Evolutionary conservation across 2,329 filamentous ascomycete genomes (phyloP).

Genomic region (Blastomyces silverae): DNA sequence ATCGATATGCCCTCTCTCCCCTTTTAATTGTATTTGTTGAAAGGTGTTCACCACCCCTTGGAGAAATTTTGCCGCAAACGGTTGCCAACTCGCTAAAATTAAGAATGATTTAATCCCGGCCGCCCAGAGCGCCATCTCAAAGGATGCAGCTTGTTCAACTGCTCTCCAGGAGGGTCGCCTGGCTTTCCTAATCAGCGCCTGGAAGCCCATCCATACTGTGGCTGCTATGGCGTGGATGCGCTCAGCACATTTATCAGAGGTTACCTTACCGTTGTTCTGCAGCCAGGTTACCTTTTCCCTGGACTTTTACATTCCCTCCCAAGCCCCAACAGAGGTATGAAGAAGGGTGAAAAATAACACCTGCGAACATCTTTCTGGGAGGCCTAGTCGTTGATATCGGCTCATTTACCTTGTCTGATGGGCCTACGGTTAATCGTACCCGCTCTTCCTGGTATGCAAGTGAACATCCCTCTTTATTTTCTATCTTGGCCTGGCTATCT

Average conservation of each 20-base stretch:
- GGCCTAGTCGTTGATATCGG: not conserved
- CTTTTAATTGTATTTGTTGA: not conserved
- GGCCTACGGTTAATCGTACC: not conserved
- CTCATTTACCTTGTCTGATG: not conserved
- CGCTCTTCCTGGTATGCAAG: not conserved
- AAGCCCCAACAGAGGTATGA: not conserved
- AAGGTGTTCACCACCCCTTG: not conserved
- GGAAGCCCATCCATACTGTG: not conserved
- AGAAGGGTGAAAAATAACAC: not conserved
- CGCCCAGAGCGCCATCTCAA: not conserved
- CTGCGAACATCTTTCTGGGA: no score
- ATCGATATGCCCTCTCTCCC: not conserved
- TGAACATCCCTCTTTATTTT: not conserved
- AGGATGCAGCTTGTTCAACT: not conserved
- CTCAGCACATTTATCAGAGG: not conserved
- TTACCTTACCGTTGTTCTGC: not conserved
- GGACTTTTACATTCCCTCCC: not conserved
- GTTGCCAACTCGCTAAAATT: not conserved
- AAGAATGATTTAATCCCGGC: not conserved
- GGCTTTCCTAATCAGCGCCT: not conserved
- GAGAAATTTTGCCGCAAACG: not conserved
- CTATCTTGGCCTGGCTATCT: not conserved
- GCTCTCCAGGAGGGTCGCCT: not conserved
- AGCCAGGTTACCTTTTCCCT: not conserved
- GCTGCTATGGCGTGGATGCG: not conserved